These are phyloP conservation scores for Penicillium atrosanguineum DNA, from an alignment of 495 filamentous ascomycete genomes.

Conservation along the genomic window DNA sequence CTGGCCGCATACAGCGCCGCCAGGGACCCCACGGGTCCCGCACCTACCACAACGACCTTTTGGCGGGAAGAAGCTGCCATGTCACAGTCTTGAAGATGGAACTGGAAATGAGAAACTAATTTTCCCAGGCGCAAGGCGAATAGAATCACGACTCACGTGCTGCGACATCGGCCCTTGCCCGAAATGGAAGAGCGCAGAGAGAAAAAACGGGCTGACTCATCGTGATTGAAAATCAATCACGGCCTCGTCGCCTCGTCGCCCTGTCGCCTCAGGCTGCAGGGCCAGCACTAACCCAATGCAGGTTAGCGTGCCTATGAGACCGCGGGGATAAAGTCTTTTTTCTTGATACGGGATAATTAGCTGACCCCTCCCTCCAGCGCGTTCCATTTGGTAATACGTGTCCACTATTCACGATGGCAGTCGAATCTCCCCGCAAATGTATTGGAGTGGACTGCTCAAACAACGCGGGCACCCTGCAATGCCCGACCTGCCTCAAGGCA, in stretches of 20 bases:
- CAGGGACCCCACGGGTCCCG: slow-evolving; percentile 88
- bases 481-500: slow-evolving; percentile 88
- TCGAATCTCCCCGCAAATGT: slow-evolving; percentile 63
- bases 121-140: slow-evolving; percentile 5
- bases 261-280: neutral
- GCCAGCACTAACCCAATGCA: neutral
- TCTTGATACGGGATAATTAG: neutral
- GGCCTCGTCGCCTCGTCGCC: neutral
- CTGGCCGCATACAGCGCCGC: slow-evolving; percentile 89
- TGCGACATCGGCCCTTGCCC: slow-evolving; percentile 21
- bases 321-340: slow-evolving; percentile 14
- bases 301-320: slow-evolving; percentile 2
- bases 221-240: neutral
- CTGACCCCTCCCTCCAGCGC: neutral
- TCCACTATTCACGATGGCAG: slow-evolving; percentile 15
- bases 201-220: neutral
- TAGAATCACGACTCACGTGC: slow-evolving; percentile 22
- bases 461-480: slow-evolving; percentile 79
- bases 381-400: neutral
- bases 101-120: neutral
- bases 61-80: slow-evolving; percentile 35
- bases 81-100: slow-evolving; percentile 12
- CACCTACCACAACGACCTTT: slow-evolving; percentile 83
- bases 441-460: slow-evolving; percentile 78
- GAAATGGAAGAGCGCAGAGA: neutral